phyloP scores from a whole-genome alignment of 345 rosid genomes.

The Microthlaspi erraticum region DNA sequence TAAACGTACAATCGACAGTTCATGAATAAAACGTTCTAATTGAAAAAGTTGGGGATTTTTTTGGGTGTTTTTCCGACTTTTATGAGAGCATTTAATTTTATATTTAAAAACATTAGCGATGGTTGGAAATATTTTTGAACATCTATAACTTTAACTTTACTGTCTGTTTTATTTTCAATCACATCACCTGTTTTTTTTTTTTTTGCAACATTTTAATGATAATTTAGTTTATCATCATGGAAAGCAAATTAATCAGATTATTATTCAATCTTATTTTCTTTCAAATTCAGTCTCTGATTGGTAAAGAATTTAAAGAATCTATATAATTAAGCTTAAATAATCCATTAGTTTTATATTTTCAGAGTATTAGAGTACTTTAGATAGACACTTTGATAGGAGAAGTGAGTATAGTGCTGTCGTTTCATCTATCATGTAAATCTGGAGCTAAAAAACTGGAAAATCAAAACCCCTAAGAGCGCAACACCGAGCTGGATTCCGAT shows the following conservation, averaged over 20 bases:
- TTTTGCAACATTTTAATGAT: too few relatives aligned
- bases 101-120: neutral
- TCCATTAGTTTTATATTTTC: constrained; percentile 2
- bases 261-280: too few relatives aligned
- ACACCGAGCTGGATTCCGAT: constrained; percentile 47
- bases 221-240: too few relatives aligned
- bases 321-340: neutral
- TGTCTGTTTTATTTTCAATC: neutral
- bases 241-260: too few relatives aligned
- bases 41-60: too few relatives aligned
- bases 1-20: too few relatives aligned
- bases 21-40: too few relatives aligned
- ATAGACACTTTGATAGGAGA: neutral
- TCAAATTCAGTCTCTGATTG: too few relatives aligned
- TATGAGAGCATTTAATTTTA: too few relatives aligned
- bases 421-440: constrained; percentile 36
- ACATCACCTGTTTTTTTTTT: too few relatives aligned
- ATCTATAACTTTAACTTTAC: neutral
- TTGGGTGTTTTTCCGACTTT: too few relatives aligned
- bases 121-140: constrained; percentile 3
- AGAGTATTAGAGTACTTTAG: neutral
- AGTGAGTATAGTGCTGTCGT: constrained; percentile 5
- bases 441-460: constrained; percentile 34
- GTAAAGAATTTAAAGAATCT: too few relatives aligned
- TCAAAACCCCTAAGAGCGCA: constrained; percentile 33